Conservation (phyloP, 1,284 basidiomycete genomes). For the Ganoderma resinaceum region DNA sequence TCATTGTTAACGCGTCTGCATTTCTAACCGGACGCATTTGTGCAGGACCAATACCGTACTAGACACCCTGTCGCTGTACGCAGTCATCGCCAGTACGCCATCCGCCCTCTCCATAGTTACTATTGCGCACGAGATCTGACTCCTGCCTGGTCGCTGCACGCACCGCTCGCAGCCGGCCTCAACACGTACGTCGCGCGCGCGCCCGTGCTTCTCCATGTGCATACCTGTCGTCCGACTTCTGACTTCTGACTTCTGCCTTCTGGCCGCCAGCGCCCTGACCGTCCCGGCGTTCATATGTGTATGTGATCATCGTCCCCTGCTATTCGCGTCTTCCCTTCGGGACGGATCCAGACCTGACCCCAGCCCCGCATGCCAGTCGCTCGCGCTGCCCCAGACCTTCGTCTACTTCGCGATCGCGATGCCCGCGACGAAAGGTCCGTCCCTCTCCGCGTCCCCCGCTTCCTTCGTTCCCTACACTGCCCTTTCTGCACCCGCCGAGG, state of each 20-base stretch:
- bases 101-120: background rate
- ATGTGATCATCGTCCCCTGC: background rate
- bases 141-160: background rate
- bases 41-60: slow-evolving; percentile 2
- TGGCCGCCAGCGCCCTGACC: background rate
- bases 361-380: background rate
- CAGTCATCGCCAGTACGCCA: slow-evolving; percentile 4
- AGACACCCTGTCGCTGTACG: slow-evolving; percentile 2
- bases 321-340: background rate
- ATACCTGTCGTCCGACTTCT: background rate
- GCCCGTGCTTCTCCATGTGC: background rate
- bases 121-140: background rate
- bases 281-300: slow-evolving; percentile 1
- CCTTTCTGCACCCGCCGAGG: background rate
- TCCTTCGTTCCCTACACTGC: background rate
- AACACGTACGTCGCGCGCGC: background rate
- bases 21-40: background rate
- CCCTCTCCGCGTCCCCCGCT: too few species aligned
- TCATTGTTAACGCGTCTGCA: background rate
- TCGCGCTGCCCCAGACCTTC: slow-evolving; percentile 1
- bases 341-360: background rate
- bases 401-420: slow-evolving; percentile 8
- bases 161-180: background rate
- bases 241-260: background rate
- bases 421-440: slow-evolving; percentile 5